Percentiles rank a stretch among this genome's conserved stretches.
Conservation (phyloP, 139 green algal genomes). For the Pseudopediastrum boryanum region DNA sequence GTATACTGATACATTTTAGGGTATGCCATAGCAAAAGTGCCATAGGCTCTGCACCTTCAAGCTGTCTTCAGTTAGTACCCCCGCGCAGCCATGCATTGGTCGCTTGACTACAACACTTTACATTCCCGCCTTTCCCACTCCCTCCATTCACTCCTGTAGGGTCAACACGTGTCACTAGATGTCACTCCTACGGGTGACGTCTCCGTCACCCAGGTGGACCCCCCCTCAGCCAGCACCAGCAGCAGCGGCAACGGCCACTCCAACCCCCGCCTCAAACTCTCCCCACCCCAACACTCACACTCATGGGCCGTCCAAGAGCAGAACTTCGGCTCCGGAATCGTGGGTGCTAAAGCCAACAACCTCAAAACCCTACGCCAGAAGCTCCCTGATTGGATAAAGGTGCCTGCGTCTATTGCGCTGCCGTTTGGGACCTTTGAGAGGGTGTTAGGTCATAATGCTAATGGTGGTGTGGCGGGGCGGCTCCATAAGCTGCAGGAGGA, state of each 20-base stretch:
- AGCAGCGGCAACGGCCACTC: neutral
- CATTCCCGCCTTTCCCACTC: no score
- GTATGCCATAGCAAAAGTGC: no score
- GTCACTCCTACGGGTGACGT: constrained; percentile 5
- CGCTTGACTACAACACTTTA: no score
- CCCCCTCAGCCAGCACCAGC: neutral
- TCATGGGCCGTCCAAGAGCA: constrained; percentile 4
- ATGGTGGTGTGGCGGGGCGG: constrained; percentile 41
- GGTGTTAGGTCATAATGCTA: constrained; percentile 58
- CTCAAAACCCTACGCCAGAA: constrained; percentile 51
- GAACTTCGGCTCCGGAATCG: constrained; percentile 44
- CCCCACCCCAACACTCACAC: neutral
- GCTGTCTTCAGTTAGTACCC: no score
- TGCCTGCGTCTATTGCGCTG: constrained; percentile 58
- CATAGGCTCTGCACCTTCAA: no score
- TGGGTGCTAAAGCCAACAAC: constrained; percentile 84
- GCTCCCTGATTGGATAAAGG: neutral
- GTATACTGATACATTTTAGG: no score
- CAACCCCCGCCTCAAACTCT: neutral
- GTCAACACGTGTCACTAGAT: constrained; percentile 11
- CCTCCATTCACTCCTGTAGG: neutral
- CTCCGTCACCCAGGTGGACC: neutral
- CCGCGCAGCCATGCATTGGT: no score
- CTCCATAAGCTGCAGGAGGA: constrained; percentile 33
- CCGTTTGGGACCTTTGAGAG: constrained; percentile 88